Evolutionary conservation across 2,329 filamentous ascomycete species (phyloP), one percentile per base, ranked within the genome.

Genomic region (Didymella pomorum): DNA sequence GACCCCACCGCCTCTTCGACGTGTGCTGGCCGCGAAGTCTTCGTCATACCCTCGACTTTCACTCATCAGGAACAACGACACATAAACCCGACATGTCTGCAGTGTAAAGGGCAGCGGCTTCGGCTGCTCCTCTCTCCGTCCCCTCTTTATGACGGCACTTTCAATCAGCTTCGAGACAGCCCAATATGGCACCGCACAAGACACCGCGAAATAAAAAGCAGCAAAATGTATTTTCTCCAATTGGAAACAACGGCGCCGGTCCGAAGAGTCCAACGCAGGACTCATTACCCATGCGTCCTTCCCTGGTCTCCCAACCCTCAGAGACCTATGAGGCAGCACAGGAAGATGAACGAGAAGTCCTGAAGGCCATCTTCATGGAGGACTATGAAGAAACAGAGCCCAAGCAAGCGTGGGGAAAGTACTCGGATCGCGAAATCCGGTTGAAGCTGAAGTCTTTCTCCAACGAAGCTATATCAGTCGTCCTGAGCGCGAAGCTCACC

Each of bases 331-430:
- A 88, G 64, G 90, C 96, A 78, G 87, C 91, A 31, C 95, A 98
- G 79, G 84, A 90, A 70, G 91, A 97, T 73, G 95, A 98, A 79
- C 83, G 96, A 56, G 86, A 95, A 73, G 94, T 88, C 43, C 83
- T 98, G 58, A 85, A 90, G 70, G 91, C 94, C 41, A 96, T 98
- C 48, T 98, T 95, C 73, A 89, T 89, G 66, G 92, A 96, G 59
- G 93, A 97, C 72, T 97, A 92, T 72, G 83, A 89, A 67, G 87
- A 89, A 73, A 86, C 92, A 69, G 86, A 89, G 70, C 85, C 86
- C 49, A 85, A 85, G 58, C 84, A 86, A 66, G 93, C 93, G 39
- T 98, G 94, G 94, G 93, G 96, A 83, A 93, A 92, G 86, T 87
- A 89, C 4, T 91, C 83, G 35, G 83, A 96, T 71, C 89, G 92